phyloP scores from a whole-genome alignment of 768 basidiomycete genomes.

The Hericium coralloides region DNA sequence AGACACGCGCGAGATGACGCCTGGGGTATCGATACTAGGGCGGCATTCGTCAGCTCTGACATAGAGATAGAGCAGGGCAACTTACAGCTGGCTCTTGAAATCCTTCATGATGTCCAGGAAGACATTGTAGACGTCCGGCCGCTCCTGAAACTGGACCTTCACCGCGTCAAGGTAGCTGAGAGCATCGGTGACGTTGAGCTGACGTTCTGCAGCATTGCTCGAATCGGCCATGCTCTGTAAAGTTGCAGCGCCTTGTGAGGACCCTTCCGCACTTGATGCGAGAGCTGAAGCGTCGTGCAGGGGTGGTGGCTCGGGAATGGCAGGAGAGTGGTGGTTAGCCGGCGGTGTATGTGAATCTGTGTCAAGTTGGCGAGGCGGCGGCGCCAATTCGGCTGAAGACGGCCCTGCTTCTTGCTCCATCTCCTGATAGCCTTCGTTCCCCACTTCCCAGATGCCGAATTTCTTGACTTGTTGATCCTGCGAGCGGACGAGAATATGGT shows the following conservation, averaged over 20 bases:
- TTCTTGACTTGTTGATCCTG: no score
- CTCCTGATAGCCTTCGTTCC: not conserved
- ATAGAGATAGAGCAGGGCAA: conserved; percentile 1
- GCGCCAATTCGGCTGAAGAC: not conserved
- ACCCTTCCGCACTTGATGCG: not conserved
- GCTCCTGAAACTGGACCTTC: conserved; percentile 49
- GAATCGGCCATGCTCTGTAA: conserved; percentile 4
- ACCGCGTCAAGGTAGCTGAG: conserved; percentile 57
- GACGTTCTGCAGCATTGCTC: conserved; percentile 24
- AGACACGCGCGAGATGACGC: conserved; percentile 93
- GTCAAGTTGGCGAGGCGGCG: no score
- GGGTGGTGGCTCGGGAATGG: no score
- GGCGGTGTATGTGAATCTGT: no score
- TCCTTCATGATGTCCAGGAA: conserved; percentile 71
- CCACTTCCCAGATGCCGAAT: not conserved
- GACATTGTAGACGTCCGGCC: conserved; percentile 54
- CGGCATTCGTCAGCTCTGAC: not conserved
- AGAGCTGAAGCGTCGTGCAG: no score
- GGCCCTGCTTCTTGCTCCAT: not conserved
- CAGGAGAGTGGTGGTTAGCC: no score
- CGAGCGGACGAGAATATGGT: no score
- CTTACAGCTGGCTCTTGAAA: conserved; percentile 56
- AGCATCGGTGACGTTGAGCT: conserved; percentile 54
- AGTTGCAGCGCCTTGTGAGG: not conserved
- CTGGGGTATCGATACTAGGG: conserved; percentile 89